Percentiles rank a stretch among this genome's conserved stretches.
phyloP scores from a whole-genome alignment of 2,329 filamentous ascomycete genomes.

The Cadophora malorum region DNA sequence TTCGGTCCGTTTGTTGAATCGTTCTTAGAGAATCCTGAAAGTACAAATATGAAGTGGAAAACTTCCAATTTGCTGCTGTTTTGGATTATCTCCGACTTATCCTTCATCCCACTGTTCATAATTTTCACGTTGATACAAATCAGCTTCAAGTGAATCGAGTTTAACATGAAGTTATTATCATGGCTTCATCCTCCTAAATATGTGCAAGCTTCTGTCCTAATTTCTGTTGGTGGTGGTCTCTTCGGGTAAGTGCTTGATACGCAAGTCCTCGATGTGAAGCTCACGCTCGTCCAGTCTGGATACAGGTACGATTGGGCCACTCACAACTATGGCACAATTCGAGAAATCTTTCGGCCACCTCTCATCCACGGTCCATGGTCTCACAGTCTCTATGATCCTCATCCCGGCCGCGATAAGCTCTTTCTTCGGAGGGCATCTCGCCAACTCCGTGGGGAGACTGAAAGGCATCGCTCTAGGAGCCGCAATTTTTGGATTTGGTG shows the following conservation, averaged over 20 bases:
- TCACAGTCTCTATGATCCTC: conserved; percentile 65
- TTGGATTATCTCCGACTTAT: neutral
- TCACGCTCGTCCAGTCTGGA: conserved; percentile 46
- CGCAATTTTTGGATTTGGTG: conserved; percentile 59
- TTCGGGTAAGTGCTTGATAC: conserved; percentile 38
- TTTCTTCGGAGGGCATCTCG: conserved; percentile 62
- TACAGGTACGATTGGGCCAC: conserved; percentile 58
- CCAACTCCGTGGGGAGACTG: conserved; percentile 57
- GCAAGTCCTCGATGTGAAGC: neutral
- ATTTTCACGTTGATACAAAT: too few relatives aligned
- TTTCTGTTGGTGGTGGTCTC: conserved; percentile 39
- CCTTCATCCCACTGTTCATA: neutral
- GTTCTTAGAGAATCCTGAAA: neutral
- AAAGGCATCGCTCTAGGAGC: conserved; percentile 56
- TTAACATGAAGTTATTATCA: conserved; percentile 7
- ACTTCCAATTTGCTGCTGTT: too few relatives aligned
- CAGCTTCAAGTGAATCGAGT: neutral
- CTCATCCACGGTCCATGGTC: conserved; percentile 59
- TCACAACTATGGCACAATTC: conserved; percentile 58
- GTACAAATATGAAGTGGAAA: too few relatives aligned
- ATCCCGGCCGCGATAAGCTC: conserved; percentile 63
- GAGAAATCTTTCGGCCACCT: conserved; percentile 53
- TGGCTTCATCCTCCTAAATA: conserved; percentile 39
- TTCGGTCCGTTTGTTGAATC: neutral
- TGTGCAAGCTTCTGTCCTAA: conserved; percentile 39